Base-by-base conservation (phyloP, 495 filamentous ascomycete species). In the Amorphotheca resinae region DNA sequence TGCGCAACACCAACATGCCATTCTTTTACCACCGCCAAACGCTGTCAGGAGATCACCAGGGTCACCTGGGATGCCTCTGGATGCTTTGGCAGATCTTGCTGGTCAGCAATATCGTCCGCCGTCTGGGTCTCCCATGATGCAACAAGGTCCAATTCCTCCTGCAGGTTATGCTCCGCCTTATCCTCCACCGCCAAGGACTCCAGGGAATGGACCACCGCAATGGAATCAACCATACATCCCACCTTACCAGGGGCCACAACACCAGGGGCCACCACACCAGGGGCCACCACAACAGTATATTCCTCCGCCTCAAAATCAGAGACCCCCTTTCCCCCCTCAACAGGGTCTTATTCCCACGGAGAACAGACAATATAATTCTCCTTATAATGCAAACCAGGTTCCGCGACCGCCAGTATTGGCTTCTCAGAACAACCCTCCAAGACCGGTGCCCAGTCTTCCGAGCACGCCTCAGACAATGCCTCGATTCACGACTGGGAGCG, bases 161-260 rank as follows among this genome's bases (percentile, higher is more conserved):
- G 33, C 23, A 45, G 34, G 49, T 16, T 58, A 54, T 32, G 43
- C 18, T 14, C 46, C 31, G 20, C 44, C 41, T 20, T 45, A 49
- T 21, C 21, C 41, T 8, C 33, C 37, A 5, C 38, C 38, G n/a
- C 52, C 51, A 31, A 40, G 48, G 22, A 34, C 43, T 14, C 34
- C 51, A 25, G 18, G 21, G 1, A 46, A 44, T 40, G 46, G 85
- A 57, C 77, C 80, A 82, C 43, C 42, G 2, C 53, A 52, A 34
- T 51, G 49, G 42, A 36, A 43, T 14, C 44, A 42, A 21, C 21
- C 17, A 35, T 33, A 23, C 25, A 9, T 30, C 14, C 44, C 21
- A 9, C 45, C 47, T 6, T 38, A 45, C 15, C 39, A 33, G 14
- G 17, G 18, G 1, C 44, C 22, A 33, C 35, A 35, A 8, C 45